Percentiles rank a stretch among this genome's conserved stretches.
Evolutionary conservation across 2,329 filamentous ascomycete genomes (phyloP).

Genomic region (Xylaria sp.): DNA sequence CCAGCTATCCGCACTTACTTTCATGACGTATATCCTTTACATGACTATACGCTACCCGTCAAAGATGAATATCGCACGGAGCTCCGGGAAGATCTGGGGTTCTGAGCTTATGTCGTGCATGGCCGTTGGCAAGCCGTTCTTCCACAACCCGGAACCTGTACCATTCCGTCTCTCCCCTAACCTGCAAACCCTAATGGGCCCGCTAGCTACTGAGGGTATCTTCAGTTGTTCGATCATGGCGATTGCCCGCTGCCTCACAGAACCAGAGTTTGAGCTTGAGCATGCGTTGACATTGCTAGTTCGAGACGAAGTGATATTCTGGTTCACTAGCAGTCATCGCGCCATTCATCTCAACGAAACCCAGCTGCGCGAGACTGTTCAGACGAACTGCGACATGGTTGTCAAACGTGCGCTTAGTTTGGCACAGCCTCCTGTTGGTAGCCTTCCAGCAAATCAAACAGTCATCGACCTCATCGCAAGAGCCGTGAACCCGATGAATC

Average conservation of each 20-base stretch:
- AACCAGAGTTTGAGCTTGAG: constrained; percentile 90
- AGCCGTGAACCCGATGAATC: constrained; percentile 89
- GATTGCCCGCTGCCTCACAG: constrained; percentile 91
- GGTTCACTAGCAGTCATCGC: constrained; percentile 86
- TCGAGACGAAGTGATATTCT: constrained; percentile 96
- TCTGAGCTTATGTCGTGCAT: constrained; percentile 93
- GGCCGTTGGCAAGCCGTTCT: constrained; percentile 84
- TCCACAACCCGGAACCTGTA: constrained; percentile 94
- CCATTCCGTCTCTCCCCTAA: constrained; percentile 98
- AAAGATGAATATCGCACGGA: constrained; percentile 91
- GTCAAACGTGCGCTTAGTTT: constrained; percentile 90
- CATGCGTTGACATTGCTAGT: constrained; percentile 95
- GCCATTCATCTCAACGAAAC: constrained; percentile 68
- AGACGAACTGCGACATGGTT: constrained; percentile 88
- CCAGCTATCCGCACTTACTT: constrained; percentile 92
- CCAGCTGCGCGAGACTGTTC: constrained; percentile 81
- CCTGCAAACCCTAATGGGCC: constrained; percentile 94
- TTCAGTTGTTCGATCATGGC: constrained; percentile 97
- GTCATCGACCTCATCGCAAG: constrained; percentile 94
- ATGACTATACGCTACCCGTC: constrained; percentile 96
- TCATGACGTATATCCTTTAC: constrained; percentile 98
- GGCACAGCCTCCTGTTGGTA: constrained; percentile 80
- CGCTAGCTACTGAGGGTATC: constrained; percentile 93
- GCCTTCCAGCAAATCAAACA: constrained; percentile 94
- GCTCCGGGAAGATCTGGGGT: constrained; percentile 94